Base-by-base conservation (phyloP, 148 eudicot genomes). In the Rhododendron williamsianum region DNA sequence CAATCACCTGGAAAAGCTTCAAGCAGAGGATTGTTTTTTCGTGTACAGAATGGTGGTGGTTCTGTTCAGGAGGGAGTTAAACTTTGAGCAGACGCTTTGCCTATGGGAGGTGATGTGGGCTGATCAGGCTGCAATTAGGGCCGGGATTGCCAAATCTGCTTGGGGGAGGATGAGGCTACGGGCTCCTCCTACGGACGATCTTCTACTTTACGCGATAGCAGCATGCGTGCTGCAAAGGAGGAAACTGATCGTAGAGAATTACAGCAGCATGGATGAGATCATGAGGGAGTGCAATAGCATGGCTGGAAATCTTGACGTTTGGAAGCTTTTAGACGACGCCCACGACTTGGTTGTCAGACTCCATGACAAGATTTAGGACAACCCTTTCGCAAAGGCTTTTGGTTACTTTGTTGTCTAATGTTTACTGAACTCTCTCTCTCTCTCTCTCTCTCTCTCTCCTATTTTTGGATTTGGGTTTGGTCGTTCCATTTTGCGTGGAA, bases 81-180 rank as follows among this genome's bases (percentile, higher is more conserved):
- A 77, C 52, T 87, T 89, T 18, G 91, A 89, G 88, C 91, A 89
- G 81, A 87, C 89, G 6, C 86, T 87, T 36, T 86, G 89, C 46
- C 88, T 89, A 0, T 89, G 91, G 91, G 91, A 89, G 83, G 91
- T 89, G 58, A 87, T 87, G 78, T 89, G 91, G 91, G 89, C 91
- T 25, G 89, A 89, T 86, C 91, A 89, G 63, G 91, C 91, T 13
- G 89, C 91, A 0, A 88, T 87, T 46, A 81, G 91, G 81, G 91
- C 89, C 0, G 87, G 88, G 79, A 86, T 89, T 77, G 84, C 82
- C 54, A 86, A 82, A 58, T 87, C 91, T 9, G 85, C 85, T 63
- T 86, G 88, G 88, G 87, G 87, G 48, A 89, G 83, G 80, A 89
- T 86, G 69, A 87, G 85, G 85, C 82, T 87, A 19, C 52, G 91